These are phyloP conservation scores for Acanthamoeba lenticulata DNA, from an alignment of 208 protist genomes.

Conservation along the genomic window DNA sequence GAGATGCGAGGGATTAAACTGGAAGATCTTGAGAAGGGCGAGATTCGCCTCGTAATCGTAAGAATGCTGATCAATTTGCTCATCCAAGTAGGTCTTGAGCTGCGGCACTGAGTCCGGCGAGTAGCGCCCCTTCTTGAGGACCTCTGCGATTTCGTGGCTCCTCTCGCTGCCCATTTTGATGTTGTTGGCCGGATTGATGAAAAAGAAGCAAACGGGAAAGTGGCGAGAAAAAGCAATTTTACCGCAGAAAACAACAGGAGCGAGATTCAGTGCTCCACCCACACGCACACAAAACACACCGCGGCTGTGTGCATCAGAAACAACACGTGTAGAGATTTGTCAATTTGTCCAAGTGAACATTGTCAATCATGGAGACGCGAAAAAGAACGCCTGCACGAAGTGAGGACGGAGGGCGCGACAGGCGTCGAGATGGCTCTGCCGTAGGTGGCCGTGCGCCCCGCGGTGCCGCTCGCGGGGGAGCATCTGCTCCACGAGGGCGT, in stretches of 20 bases:
- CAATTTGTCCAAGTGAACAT: no score
- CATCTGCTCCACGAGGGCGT: neutral
- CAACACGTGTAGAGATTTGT: no score
- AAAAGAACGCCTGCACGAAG: neutral
- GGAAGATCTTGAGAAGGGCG: constrained; percentile 80
- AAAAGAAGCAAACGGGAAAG: neutral
- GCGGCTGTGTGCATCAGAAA: no score
- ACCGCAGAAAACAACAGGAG: neutral
- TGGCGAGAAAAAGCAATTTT: neutral
- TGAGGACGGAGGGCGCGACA: no score
- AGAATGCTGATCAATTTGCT: constrained; percentile 68
- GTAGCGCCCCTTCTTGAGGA: constrained; percentile 52
- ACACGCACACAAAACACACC: neutral
- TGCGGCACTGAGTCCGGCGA: constrained; percentile 64
- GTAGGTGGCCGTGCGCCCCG: no score
- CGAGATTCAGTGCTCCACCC: neutral
- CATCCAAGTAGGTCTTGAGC: constrained; percentile 74
- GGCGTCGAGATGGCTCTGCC: no score
- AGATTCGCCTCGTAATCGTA: constrained; percentile 80
- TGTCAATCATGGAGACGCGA: neutral
- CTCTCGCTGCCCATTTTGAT: neutral
- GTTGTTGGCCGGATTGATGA: neutral
- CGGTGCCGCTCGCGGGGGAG: no score
- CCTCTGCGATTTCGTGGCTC: neutral
- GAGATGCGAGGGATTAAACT: constrained; percentile 76